phyloP scores from a whole-genome alignment of 225 moss, liverwort and hornwort species.

The Ulota crispa region DNA sequence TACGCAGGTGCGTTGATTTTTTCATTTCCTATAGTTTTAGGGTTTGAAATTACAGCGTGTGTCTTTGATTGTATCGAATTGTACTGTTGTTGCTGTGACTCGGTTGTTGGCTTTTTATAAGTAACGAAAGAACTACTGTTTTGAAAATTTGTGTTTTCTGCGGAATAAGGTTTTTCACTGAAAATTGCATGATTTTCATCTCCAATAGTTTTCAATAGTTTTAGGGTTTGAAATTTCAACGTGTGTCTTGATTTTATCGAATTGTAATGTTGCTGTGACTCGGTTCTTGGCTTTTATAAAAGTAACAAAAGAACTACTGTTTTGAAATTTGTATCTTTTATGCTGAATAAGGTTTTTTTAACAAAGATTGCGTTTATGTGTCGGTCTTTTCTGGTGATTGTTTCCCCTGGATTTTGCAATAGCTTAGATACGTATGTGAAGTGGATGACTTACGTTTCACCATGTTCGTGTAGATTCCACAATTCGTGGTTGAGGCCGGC shows the following conservation, averaged over 20 bases:
- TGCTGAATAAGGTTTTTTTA: background rate
- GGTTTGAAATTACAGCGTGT: background rate
- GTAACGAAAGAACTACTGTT: too few relatives aligned
- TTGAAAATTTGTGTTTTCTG: too few relatives aligned
- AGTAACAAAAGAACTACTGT: background rate
- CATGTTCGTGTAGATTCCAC: constrained; percentile 79
- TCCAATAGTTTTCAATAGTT: too few relatives aligned
- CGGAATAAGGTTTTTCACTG: too few relatives aligned
- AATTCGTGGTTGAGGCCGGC: constrained; percentile 98
- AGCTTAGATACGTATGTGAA: background rate
- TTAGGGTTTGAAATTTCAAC: background rate
- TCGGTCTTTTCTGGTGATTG: background rate
- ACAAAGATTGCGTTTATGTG: background rate
- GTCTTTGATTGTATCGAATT: background rate
- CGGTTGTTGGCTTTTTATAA: too few relatives aligned
- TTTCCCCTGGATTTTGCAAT: background rate
- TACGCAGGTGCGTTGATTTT: constrained; percentile 67
- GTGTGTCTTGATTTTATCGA: background rate
- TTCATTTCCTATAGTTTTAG: background rate
- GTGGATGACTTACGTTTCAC: background rate
- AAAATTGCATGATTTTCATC: too few relatives aligned
- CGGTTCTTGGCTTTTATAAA: background rate
- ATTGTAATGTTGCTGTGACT: background rate
- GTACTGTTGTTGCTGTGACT: too few relatives aligned
- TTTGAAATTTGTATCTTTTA: background rate